Conservation (phyloP, 2,329 filamentous ascomycete genomes). For the Sarocladium kiliense region DNA sequence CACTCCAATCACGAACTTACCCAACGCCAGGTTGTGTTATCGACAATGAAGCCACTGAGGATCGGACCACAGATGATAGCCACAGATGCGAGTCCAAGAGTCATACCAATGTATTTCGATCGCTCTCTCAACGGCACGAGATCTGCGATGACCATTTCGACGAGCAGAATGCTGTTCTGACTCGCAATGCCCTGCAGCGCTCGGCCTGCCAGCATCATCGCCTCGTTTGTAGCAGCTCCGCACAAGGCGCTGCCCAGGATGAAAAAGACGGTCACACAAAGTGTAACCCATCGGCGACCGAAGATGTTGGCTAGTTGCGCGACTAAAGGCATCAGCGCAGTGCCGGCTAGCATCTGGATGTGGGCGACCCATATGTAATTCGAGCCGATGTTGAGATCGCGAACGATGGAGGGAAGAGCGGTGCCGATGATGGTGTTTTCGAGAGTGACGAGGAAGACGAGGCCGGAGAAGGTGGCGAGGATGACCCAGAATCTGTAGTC, state of each 20-base stretch:
- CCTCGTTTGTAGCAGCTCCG: slow-evolving; percentile 9
- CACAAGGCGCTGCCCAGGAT: slow-evolving; percentile 19
- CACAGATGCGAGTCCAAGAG: no score
- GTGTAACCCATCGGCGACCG: slow-evolving; percentile 36
- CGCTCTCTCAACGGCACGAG: no score
- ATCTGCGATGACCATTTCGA: slow-evolving; percentile 27
- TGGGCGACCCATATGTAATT: slow-evolving; percentile 22
- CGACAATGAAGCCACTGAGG: no score
- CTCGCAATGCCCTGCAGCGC: slow-evolving; percentile 42
- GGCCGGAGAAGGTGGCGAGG: slow-evolving; percentile 9
- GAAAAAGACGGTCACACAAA: slow-evolving; percentile 21
- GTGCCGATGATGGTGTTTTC: slow-evolving; percentile 24
- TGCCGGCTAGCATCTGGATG: slow-evolving; percentile 11
- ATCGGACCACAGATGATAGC: no score
- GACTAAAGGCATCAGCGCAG: slow-evolving; percentile 40
- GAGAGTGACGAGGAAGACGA: slow-evolving; percentile 19
- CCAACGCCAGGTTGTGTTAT: no score
- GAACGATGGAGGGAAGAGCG: slow-evolving; percentile 22
- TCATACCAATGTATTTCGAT: no score
- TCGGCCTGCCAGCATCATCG: slow-evolving; percentile 21
- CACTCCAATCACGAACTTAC: no score
- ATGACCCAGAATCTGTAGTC: slow-evolving; percentile 16
- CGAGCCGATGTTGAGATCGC: slow-evolving; percentile 14
- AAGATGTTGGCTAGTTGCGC: slow-evolving; percentile 45
- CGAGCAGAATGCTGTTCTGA: slow-evolving; percentile 28